Evolutionary conservation across 179 eudicot genomes (phyloP).

Genomic region (Patellifolia procumbens): DNA sequence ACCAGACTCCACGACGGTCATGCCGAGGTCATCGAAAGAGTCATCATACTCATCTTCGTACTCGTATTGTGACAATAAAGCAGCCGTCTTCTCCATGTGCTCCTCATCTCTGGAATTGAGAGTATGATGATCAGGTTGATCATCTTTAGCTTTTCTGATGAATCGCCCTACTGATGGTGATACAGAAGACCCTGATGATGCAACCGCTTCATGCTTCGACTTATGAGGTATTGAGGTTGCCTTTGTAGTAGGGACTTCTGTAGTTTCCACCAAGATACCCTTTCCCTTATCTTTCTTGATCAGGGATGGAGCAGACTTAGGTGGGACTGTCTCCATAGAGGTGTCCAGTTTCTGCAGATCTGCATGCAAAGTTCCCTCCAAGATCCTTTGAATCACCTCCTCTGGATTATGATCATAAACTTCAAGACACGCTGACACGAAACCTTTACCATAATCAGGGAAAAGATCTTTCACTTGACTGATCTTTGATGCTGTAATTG

Average conservation of each 20-base stretch:
- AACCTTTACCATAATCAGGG: slow-evolving; percentile 93
- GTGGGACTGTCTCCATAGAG: slow-evolving; percentile 59
- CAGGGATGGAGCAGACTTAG: slow-evolving; percentile 40
- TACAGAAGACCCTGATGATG: slow-evolving; percentile 44
- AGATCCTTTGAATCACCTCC: slow-evolving; percentile 88
- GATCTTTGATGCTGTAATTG: slow-evolving; percentile 74
- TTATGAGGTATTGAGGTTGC: slow-evolving; percentile 26
- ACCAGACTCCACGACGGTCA: slow-evolving; percentile 75
- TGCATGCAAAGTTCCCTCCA: slow-evolving; percentile 85
- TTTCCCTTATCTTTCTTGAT: slow-evolving; percentile 73
- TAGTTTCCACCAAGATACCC: slow-evolving; percentile 59
- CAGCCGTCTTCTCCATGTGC: slow-evolving; percentile 60
- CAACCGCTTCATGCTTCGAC: slow-evolving; percentile 31
- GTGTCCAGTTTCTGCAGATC: slow-evolving; percentile 68
- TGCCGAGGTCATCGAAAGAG: slow-evolving; percentile 90
- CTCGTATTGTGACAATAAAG: slow-evolving; percentile 66
- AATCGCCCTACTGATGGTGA: slow-evolving; percentile 64
- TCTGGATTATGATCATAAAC: slow-evolving; percentile 85
- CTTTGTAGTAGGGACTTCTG: slow-evolving; percentile 26
- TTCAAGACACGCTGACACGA: slow-evolving; percentile 83
- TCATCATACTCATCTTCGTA: slow-evolving; percentile 99
- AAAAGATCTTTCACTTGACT: slow-evolving; percentile 92
- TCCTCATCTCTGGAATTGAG: slow-evolving; percentile 53
- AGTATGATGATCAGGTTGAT: slow-evolving; percentile 36
- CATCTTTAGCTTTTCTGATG: slow-evolving; percentile 51